These are phyloP conservation scores for Jasminum sambac DNA, from an alignment of 257 asterid genomes.

Conservation along the genomic window DNA sequence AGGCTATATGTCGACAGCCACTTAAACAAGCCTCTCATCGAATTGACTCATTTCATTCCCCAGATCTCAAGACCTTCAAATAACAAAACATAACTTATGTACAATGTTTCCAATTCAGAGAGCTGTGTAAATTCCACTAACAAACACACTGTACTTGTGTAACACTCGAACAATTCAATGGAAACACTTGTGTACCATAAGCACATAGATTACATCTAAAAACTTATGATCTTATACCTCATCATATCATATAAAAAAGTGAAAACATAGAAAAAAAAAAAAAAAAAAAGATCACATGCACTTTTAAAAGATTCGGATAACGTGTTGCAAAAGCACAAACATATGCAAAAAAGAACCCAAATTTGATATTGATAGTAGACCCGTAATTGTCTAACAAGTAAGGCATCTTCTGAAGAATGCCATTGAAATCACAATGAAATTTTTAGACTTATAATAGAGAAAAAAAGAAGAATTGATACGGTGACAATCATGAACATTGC, in stretches of 20 bases:
- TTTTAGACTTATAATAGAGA: neutral
- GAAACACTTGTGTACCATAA: neutral
- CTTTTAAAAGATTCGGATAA: neutral
- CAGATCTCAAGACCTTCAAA: conserved; percentile 34
- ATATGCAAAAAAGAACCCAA: no score
- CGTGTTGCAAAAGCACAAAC: conserved; percentile 11
- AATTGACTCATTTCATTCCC: conserved; percentile 35
- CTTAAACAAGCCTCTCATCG: conserved; percentile 38
- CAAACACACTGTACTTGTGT: neutral
- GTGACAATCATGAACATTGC: conserved; percentile 20
- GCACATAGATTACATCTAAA: neutral
- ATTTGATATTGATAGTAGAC: neutral
- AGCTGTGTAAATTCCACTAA: conserved; percentile 3
- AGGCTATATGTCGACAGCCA: conserved; percentile 29
- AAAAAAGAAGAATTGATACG: neutral
- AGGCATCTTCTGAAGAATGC: conserved; percentile 2
- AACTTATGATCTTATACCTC: conserved; percentile 1
- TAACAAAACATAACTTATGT: conserved; percentile 10
- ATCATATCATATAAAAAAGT: conserved; percentile 1
- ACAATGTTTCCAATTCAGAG: neutral
- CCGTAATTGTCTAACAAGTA: neutral
- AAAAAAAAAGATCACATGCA: conserved; percentile 3
- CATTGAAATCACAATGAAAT: neutral
- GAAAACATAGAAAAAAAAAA: conserved; percentile 7
- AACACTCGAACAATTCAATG: neutral